A percentile compares a stretch with the other conserved stretches of the same genome.
These are phyloP conservation scores for Schizochytrium sp. DNA, from an alignment of 108 stramenopile species.

Conservation along the genomic window DNA sequence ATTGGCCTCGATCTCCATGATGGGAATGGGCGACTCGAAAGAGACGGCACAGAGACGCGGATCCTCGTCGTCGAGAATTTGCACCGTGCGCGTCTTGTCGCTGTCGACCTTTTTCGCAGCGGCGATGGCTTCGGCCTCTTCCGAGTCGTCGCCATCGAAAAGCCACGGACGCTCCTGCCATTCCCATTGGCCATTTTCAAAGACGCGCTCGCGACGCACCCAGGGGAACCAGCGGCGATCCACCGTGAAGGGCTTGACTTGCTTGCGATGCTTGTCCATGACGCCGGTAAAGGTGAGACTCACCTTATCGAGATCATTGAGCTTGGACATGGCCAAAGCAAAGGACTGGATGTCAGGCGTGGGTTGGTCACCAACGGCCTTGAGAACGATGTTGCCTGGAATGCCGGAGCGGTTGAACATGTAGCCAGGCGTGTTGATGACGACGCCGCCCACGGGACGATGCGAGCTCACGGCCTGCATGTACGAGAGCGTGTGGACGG, in stretches of 20 bases:
- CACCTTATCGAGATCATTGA: constrained; percentile 23
- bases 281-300: constrained; percentile 25
- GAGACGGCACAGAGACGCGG: neutral
- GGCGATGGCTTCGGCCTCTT: neutral
- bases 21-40: constrained; percentile 31
- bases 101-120: neutral
- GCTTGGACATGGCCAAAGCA: constrained; percentile 25
- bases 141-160: neutral
- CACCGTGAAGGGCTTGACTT: constrained; percentile 25
- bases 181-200: neutral
- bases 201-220: constrained; percentile 22
- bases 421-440: constrained; percentile 27
- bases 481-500: constrained; percentile 31
- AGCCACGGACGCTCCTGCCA: neutral
- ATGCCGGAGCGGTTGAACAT: constrained; percentile 32
- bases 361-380: constrained; percentile 21
- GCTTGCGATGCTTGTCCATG: constrained; percentile 38
- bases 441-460: neutral
- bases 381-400: constrained; percentile 21
- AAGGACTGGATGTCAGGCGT: constrained; percentile 35
- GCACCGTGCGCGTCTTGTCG: neutral
- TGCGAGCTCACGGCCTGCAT: constrained; percentile 24
- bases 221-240: constrained; percentile 19
- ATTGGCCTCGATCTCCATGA: constrained; percentile 26
- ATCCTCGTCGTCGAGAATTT: neutral